Evolutionary conservation across 306 rosid genomes (phyloP).

Genomic region (Dryas drummondii): DNA sequence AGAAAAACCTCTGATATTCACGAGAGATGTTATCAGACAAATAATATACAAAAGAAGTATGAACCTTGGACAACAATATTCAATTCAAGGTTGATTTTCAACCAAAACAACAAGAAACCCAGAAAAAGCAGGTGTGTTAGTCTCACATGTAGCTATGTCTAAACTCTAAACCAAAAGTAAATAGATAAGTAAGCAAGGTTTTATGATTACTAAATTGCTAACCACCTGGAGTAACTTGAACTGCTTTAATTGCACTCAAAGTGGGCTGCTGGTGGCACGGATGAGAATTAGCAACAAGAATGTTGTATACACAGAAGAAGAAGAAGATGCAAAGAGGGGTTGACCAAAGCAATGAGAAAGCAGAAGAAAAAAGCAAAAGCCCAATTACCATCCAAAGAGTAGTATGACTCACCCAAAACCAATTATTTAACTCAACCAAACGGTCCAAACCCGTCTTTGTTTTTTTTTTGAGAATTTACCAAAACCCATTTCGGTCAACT

Average conservation of each 20-base stretch:
- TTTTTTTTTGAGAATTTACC: no score
- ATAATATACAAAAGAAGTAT: background rate
- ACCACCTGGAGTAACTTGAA: slow-evolving; percentile 2
- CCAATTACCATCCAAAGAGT: slow-evolving; percentile 3
- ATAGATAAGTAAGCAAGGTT: background rate
- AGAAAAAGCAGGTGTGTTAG: background rate
- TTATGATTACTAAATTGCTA: background rate
- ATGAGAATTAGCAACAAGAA: background rate
- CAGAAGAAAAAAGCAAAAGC: slow-evolving; percentile 19
- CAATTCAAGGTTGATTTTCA: background rate
- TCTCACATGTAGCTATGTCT: no score
- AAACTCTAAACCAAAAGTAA: background rate
- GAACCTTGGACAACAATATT: background rate
- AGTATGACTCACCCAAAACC: background rate
- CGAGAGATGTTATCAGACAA: background rate
- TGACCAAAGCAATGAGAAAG: background rate
- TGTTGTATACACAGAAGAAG: background rate
- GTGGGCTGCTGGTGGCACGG: background rate
- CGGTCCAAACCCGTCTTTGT: background rate
- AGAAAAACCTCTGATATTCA: background rate
- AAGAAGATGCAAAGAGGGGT: slow-evolving; percentile 13
- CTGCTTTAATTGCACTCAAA: slow-evolving; percentile 1
- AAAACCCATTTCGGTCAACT: no score
- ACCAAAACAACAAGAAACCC: background rate
- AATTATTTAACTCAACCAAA: background rate